Conservation (phyloP, 495 filamentous ascomycete genomes). For the Penicillium mononematosum region DNA sequence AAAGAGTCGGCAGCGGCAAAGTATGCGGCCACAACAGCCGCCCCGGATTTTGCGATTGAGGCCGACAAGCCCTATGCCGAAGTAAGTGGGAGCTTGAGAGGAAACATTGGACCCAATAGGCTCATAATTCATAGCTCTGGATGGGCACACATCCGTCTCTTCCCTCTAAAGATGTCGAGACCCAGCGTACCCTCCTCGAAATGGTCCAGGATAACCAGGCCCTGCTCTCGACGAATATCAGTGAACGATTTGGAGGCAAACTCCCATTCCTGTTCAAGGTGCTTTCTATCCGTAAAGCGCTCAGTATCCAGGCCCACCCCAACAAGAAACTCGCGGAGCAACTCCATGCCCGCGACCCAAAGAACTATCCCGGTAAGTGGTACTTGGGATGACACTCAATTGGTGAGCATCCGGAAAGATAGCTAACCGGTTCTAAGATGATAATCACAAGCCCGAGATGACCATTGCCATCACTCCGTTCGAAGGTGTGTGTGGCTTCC, state of each 20-base stretch:
- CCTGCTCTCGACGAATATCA: conserved; percentile 70
- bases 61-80: conserved; percentile 82
- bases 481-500: conserved; percentile 93
- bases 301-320: conserved; percentile 96
- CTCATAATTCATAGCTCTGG: conserved; percentile 67
- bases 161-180: conserved; percentile 83
- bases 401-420: neutral
- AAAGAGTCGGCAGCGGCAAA: conserved; percentile 69
- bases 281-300: conserved; percentile 85
- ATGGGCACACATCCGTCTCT: conserved; percentile 98
- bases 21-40: conserved; percentile 74
- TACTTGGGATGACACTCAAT: neutral
- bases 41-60: conserved; percentile 69
- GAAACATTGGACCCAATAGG: conserved; percentile 17
- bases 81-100: conserved; percentile 42
- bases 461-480: conserved; percentile 95
- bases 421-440: conserved; percentile 53
- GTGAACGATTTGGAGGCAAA: conserved; percentile 69
- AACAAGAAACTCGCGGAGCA: conserved; percentile 96
- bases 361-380: conserved; percentile 79
- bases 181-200: conserved; percentile 84
- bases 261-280: conserved; percentile 98
- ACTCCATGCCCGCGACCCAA: conserved; percentile 79
- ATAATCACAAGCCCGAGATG: conserved; percentile 99
- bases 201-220: conserved; percentile 85